Evolutionary conservation across 2,329 filamentous ascomycete genomes (phyloP).

Genomic region (Pseudogymnoascus sp.): DNA sequence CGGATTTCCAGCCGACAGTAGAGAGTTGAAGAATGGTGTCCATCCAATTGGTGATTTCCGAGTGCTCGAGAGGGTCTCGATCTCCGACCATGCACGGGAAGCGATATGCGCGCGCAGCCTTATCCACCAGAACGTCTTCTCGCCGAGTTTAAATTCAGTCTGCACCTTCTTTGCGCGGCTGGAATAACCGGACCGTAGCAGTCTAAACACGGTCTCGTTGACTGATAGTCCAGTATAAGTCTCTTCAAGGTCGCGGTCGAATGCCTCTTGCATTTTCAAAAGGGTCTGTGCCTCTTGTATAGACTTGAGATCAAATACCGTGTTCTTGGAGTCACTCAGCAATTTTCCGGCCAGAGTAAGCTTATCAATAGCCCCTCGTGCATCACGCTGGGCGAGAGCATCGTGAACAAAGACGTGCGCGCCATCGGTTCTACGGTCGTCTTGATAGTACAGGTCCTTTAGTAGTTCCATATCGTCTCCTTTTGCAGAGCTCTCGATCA

Average conservation of each 20-base stretch:
- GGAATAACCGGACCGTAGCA: constrained; percentile 72
- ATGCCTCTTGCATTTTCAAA: constrained; percentile 73
- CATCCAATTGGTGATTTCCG: constrained; percentile 90
- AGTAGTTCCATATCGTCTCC: constrained; percentile 69
- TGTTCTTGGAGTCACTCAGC: constrained; percentile 74
- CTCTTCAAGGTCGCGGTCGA: constrained; percentile 74
- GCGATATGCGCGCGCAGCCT: constrained; percentile 78
- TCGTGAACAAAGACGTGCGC: constrained; percentile 81
- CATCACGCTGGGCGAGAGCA: constrained; percentile 63
- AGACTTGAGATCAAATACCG: constrained; percentile 61
- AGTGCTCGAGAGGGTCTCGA: constrained; percentile 72
- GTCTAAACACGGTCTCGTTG: constrained; percentile 85
- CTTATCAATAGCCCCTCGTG: constrained; percentile 69
- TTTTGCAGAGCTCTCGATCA: constrained; percentile 79
- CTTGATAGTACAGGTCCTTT: constrained; percentile 96
- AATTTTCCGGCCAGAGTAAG: constrained; percentile 78
- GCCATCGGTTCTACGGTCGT: constrained; percentile 81
- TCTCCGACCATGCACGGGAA: constrained; percentile 82
- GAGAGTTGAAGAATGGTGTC: constrained; percentile 94
- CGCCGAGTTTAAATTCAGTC: constrained; percentile 84
- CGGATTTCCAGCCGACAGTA: constrained; percentile 80
- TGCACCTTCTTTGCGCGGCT: constrained; percentile 83
- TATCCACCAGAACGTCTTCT: constrained; percentile 85
- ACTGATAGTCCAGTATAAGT: constrained; percentile 75
- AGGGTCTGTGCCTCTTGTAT: constrained; percentile 74